Conservation (phyloP, 1,284 basidiomycete genomes). For the Tranzscheliella williamsii region DNA sequence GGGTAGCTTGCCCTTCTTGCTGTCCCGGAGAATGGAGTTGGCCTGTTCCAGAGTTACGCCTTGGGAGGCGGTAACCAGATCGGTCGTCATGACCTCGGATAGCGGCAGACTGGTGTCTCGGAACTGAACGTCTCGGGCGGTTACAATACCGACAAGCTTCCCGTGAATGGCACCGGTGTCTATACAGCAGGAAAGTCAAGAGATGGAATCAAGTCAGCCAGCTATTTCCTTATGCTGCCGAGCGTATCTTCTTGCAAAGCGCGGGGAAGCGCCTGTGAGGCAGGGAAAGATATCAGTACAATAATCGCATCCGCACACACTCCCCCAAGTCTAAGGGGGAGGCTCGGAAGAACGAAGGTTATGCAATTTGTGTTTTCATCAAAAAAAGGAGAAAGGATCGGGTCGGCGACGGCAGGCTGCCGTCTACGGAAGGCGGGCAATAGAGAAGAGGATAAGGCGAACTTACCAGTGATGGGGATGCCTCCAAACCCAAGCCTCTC, state of each 20-base stretch:
- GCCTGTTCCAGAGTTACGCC: slow-evolving; percentile 78
- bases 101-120: slow-evolving; percentile 72
- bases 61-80: slow-evolving; percentile 55
- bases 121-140: slow-evolving; percentile 95
- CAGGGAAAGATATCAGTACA: slow-evolving; percentile 59
- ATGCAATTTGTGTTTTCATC: slow-evolving; percentile 67
- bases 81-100: slow-evolving; percentile 81
- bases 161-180: slow-evolving; percentile 84
- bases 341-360: slow-evolving; percentile 87
- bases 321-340: slow-evolving; percentile 69
- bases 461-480: slow-evolving; percentile 92
- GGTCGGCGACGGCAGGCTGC: too few species aligned
- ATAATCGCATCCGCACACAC: slow-evolving; percentile 71
- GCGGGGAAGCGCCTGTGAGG: too few species aligned
- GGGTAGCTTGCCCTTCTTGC: slow-evolving; percentile 94
- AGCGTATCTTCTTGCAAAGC: too few species aligned
- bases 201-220: not conserved
- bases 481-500: slow-evolving; percentile 90
- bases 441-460: not conserved
- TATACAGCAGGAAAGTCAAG: slow-evolving; percentile 61
- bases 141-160: slow-evolving; percentile 94
- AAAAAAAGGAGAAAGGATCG: slow-evolving; percentile 14
- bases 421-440: not conserved
- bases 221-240: not conserved
- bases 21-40: slow-evolving; percentile 90